Base-by-base conservation (phyloP, 495 filamentous ascomycete genomes). In the Penicillium taxi region DNA sequence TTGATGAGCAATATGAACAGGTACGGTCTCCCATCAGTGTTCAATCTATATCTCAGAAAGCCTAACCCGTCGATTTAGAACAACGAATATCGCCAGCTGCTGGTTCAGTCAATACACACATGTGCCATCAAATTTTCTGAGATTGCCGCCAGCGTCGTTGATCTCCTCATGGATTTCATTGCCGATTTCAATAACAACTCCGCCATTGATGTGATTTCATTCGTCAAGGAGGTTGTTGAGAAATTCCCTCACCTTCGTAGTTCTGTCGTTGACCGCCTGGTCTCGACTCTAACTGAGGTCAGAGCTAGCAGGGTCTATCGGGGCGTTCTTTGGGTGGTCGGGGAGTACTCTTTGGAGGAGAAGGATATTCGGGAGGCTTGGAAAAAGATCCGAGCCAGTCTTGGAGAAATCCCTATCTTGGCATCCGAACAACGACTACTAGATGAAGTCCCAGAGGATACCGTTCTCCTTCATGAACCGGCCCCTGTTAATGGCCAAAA, bases 71-170 rank as follows among this genome's bases (percentile, higher is more conserved):
- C 35, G 40, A 4, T 38, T 41, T 36, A 81, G 78, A 96, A 96
- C 65, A 85, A 76, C 66, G 91, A 98, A 59, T 96, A 99, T 59
- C 84, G 93, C 44, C 86, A 91, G 58, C 71, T 96, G 2, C 70
- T 99, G 32, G 95, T 99, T 46, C 87, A 96, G 58, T 86, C 88
- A 31, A 96, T 99, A 53, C 93, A 99, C 61, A 86, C 85, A 54
- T 96, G 90, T 58, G 93, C 93, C 40, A 95, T 99, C 69, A 95
- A 91, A 56, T 96, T 96, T 66, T 96, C 93, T 3, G 93, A 96
- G 60, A 86, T 96, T 35, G 93, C 93, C 32, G 85, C 90, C 24
- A 95, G 86, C 55, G 93, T 96, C 30, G 93, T 99, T 37, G 93
- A 86, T 39, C 72, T 95, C 6, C 67, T 99, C n/a, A 99, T 99